Evolutionary conservation across 2,329 filamentous ascomycete genomes (phyloP).

Genomic region (Penicillium sp.): DNA sequence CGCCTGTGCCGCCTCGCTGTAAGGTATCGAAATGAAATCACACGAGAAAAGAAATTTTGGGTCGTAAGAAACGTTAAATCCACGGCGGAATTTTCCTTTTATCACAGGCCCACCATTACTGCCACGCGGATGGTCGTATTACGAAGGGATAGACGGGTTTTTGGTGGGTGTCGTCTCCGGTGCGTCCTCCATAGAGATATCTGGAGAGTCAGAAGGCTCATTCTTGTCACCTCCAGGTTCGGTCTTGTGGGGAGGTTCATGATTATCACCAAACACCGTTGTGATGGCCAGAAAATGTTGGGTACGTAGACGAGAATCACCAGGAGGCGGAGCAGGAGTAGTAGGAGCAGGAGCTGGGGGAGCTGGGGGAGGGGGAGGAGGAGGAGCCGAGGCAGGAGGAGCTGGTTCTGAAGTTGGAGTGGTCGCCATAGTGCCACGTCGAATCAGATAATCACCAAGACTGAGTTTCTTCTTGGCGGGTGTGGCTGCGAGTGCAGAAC

Average conservation of each 20-base stretch:
- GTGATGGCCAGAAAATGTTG: slow-evolving; percentile 4
- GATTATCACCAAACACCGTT: not conserved
- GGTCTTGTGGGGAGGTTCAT: not conserved
- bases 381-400: not conserved
- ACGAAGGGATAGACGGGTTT: slow-evolving; percentile 23
- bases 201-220: slow-evolving; percentile 17
- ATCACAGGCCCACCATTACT: slow-evolving; percentile 13
- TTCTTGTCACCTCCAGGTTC: slow-evolving; percentile 10
- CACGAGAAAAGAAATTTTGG: slow-evolving; percentile 20
- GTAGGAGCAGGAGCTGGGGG: not conserved
- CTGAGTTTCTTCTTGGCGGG: slow-evolving; percentile 46
- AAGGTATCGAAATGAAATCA: slow-evolving; percentile 14
- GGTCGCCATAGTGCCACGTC: slow-evolving; percentile 31
- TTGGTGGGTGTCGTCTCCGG: slow-evolving; percentile 20
- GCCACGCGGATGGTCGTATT: slow-evolving; percentile 10
- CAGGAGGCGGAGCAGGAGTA: not conserved
- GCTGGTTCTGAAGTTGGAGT: slow-evolving; percentile 34
- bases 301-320: not conserved
- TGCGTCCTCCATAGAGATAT: slow-evolving; percentile 29
- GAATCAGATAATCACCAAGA: slow-evolving; percentile 43
- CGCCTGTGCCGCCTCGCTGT: slow-evolving; percentile 14
- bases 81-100: slow-evolving; percentile 9
- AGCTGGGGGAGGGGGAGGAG: too few relatives aligned
- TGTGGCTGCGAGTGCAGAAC: slow-evolving; percentile 35
- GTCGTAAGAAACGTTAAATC: slow-evolving; percentile 21